Percentiles rank a stretch among this genome's conserved stretches.
phyloP scores from a whole-genome alignment of 2,329 filamentous ascomycete genomes.

The Camillea tinctor region DNA sequence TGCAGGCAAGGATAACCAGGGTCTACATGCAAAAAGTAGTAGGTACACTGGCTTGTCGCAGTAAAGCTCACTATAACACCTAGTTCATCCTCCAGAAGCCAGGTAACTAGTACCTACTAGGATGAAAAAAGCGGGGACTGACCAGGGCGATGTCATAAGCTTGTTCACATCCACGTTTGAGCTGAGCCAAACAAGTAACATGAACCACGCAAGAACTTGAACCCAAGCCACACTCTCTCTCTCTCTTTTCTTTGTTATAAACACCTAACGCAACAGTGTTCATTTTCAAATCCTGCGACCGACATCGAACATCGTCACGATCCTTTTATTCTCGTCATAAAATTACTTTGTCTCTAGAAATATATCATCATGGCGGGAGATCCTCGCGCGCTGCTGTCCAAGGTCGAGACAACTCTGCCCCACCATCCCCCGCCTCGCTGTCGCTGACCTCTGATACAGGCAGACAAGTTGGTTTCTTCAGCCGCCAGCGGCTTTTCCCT shows the following conservation, averaged over 20 bases:
- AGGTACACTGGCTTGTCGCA: not conserved
- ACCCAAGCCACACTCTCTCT: not conserved
- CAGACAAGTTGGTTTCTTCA: conserved; percentile 76
- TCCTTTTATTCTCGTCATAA: not conserved
- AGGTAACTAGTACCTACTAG: not conserved
- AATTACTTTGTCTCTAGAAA: not conserved
- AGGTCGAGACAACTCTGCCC: conserved; percentile 52
- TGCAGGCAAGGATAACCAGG: not conserved
- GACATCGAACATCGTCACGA: not conserved
- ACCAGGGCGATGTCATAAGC: not conserved
- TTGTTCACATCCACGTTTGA: not conserved
- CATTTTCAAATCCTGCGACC: not conserved
- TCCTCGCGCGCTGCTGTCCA: conserved; percentile 74
- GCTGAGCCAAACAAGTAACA: not conserved
- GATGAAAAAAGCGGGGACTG: not conserved
- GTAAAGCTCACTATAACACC: too few species aligned
- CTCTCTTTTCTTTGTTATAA: not conserved
- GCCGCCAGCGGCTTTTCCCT: conserved; percentile 82
- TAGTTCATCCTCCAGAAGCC: not conserved
- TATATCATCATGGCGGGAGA: conserved; percentile 67
- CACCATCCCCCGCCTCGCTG: conserved; percentile 20
- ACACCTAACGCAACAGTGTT: not conserved
- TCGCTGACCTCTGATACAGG: conserved; percentile 51
- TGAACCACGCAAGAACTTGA: not conserved
- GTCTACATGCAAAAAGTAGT: not conserved